Evolutionary conservation across 2,329 filamentous ascomycete species (phyloP).

Genomic region (Xylaria sp.): DNA sequence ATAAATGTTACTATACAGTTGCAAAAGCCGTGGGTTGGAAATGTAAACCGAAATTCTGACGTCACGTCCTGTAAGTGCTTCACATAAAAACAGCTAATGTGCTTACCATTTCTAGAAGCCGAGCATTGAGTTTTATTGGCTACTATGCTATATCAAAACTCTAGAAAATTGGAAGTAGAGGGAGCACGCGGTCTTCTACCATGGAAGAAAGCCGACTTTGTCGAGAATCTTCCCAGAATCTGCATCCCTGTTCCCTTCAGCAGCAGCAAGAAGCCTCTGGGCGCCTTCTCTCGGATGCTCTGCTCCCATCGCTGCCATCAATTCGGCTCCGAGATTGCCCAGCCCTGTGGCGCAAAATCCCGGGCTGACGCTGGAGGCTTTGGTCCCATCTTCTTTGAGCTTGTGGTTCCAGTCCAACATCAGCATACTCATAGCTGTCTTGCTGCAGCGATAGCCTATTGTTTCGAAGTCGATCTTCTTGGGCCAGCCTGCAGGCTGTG

Average conservation of each 20-base stretch:
- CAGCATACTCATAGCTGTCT: slow-evolving; percentile 61
- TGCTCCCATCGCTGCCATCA: slow-evolving; percentile 39
- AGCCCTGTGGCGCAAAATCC: slow-evolving; percentile 62
- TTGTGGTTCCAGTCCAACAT: slow-evolving; percentile 57
- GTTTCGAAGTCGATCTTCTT: slow-evolving; percentile 47
- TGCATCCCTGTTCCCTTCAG: slow-evolving; percentile 55
- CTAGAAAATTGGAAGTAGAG: too few species aligned
- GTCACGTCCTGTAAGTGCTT: too few species aligned
- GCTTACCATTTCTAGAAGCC: too few species aligned
- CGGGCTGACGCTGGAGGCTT: slow-evolving; percentile 60
- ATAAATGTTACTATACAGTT: too few species aligned
- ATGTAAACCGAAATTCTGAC: too few species aligned
- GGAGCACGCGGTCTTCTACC: slow-evolving; percentile 6
- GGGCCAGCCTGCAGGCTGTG: slow-evolving; percentile 54
- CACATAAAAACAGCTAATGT: too few species aligned
- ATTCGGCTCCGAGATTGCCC: slow-evolving; percentile 45
- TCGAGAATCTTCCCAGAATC: slow-evolving; percentile 53
- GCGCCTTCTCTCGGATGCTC: slow-evolving; percentile 45
- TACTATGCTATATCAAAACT: too few species aligned
- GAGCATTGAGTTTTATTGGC: too few species aligned
- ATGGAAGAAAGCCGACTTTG: slow-evolving; percentile 23
- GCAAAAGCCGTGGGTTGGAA: too few species aligned
- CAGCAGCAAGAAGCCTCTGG: slow-evolving; percentile 52
- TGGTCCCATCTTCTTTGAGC: slow-evolving; percentile 61
- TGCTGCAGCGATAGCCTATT: slow-evolving; percentile 52